Base-by-base conservation (phyloP, 2,329 filamentous ascomycete genomes). In the Xylaria sp. region DNA sequence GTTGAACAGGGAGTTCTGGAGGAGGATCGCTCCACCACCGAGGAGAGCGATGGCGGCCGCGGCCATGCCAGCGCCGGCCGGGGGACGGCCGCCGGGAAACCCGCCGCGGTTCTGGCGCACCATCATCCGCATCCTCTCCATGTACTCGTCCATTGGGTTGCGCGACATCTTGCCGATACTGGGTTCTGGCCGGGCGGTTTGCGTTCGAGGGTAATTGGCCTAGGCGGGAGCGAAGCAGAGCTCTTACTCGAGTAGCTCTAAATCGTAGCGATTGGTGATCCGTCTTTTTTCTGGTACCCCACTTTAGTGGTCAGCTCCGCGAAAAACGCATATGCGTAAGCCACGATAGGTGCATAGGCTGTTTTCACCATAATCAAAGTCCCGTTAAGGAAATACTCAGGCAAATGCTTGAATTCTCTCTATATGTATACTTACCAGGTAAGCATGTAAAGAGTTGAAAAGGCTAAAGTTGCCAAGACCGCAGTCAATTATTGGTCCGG, bases 1-100 rank as follows among this genome's bases (percentile, higher is more conserved):
- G 78, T 88, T 88, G 79, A 88, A 88, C 4, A 88, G 78, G 41
- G 85, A 81, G 71, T 86, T 82, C 66, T 82, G 78, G 61, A 86
- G 65, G 62, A 85, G 59, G 65, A 81, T 69, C 52, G 76, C 71
- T 42, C 78, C 82, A 53, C 79, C 79, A 16, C 74, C 75, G 40
- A 83, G 66, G 26, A 83, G 64, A 17, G 72, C 63, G 18, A 77
- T 65, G 40, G 72, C 77, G 24, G 72, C 68, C 44, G 81, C 49
- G 29, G 73, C 74, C 34, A 73, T 72, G 16, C 73, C 59, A 44
- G 72, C 72, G 52, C 73, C 72, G 39, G 76, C 72, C 59, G 74
- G 69, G 43, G 77, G 76, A 57, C 73, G 71, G 56, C 76, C 76
- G 52, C 74, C 71, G 54, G 74, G 72, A 48, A 74, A 73, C 56